Conservation (phyloP, 2,329 filamentous ascomycete species). For the Ceratocystis alfenasii region DNA sequence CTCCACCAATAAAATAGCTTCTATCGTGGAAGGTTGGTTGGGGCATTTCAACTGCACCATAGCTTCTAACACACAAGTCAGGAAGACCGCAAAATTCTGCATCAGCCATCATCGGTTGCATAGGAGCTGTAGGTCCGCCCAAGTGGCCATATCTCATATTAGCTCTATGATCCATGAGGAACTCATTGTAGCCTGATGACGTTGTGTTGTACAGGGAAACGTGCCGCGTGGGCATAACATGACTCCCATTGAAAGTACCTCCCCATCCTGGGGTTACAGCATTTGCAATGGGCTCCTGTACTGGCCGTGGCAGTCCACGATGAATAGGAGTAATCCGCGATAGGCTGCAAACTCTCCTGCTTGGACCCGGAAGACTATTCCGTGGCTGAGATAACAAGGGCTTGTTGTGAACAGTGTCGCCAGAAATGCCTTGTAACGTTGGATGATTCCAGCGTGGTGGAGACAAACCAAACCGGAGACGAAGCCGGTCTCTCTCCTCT, state of each 20-base stretch:
- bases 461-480: not conserved
- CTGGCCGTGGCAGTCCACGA: not conserved
- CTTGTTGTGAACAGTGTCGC: not conserved
- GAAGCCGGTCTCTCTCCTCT: not conserved
- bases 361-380: not conserved
- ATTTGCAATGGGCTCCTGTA: not conserved
- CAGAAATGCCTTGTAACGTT: not conserved
- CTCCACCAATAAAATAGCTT: not conserved
- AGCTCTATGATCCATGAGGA: not conserved
- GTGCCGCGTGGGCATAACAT: not conserved
- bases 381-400: not conserved
- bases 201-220: not conserved
- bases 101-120: not conserved
- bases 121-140: not conserved
- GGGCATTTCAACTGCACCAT: not conserved
- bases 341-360: not conserved
- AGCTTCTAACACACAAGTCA: not conserved
- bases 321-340: not conserved
- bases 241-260: not conserved
- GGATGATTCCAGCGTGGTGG: constrained; percentile 1
- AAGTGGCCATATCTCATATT: not conserved
- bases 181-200: not conserved
- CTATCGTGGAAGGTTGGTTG: not conserved
- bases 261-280: not conserved
- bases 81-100: not conserved